These are phyloP conservation scores for Casaregolazyma lundiana DNA, from an alignment of 1,139 yeast species.

Conservation along the genomic window DNA sequence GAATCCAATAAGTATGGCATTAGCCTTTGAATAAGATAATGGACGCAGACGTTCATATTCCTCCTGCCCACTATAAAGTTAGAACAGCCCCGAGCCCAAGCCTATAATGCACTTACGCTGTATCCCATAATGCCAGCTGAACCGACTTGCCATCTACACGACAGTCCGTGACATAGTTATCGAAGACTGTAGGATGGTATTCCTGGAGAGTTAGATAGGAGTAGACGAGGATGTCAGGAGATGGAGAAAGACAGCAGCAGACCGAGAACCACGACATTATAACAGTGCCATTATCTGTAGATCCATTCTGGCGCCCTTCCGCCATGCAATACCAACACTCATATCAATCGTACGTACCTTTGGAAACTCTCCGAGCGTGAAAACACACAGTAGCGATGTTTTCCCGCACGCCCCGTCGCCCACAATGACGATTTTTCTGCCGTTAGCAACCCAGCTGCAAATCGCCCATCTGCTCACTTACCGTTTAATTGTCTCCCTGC, in stretches of 20 bases:
- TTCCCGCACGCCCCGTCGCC: slow-evolving; percentile 98
- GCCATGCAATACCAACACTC: background rate
- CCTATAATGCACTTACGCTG: slow-evolving; percentile 48
- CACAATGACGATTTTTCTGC: slow-evolving; percentile 77
- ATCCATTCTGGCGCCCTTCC: background rate
- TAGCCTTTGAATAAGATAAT: slow-evolving; percentile 63
- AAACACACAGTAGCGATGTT: slow-evolving; percentile 84
- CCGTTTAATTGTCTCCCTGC: slow-evolving; percentile 24
- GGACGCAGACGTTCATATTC: slow-evolving; percentile 60
- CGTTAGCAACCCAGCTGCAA: background rate
- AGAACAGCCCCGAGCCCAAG: background rate
- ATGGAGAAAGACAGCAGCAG: no score
- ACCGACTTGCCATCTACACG: slow-evolving; percentile 90
- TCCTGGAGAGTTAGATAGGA: slow-evolving; percentile 13
- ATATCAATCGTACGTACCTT: slow-evolving; percentile 26
- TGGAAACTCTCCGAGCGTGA: slow-evolving; percentile 76
- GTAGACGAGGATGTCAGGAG: slow-evolving; percentile 1
- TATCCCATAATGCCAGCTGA: slow-evolving; percentile 89
- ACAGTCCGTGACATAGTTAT: slow-evolving; percentile 89
- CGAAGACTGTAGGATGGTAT: slow-evolving; percentile 90
- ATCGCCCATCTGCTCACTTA: slow-evolving; percentile 8
- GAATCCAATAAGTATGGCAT: slow-evolving; percentile 64
- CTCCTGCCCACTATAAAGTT: slow-evolving; percentile 63
- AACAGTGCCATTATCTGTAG: background rate
- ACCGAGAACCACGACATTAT: background rate